A percentile compares a stretch with the other conserved stretches of the same genome.
Conservation (phyloP, 2,329 filamentous ascomycete genomes). For the Polytolypa hystricis region DNA sequence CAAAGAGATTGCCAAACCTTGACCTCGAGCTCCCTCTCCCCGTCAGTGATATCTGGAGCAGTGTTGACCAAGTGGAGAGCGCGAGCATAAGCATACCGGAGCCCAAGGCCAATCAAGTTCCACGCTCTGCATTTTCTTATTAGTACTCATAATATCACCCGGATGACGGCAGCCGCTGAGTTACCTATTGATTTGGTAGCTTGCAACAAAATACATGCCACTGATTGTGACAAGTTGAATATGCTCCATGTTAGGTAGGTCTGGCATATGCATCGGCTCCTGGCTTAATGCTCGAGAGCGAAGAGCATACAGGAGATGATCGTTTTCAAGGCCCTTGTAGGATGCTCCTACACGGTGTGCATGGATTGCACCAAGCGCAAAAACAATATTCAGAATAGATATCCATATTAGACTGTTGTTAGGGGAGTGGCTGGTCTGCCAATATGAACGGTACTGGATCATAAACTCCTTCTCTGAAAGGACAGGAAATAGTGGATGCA, state of each 20-base stretch:
- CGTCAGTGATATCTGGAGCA: conserved; percentile 14
- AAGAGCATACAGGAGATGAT: conserved; percentile 28
- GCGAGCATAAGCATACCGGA: conserved; percentile 25
- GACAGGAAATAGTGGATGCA: conserved; percentile 30
- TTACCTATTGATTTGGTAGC: conserved; percentile 30
- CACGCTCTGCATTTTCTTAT: conserved; percentile 22
- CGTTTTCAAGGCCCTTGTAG: conserved; percentile 18
- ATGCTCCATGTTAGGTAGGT: conserved; percentile 25
- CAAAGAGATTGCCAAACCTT: conserved; percentile 32
- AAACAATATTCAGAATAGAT: conserved; percentile 29
- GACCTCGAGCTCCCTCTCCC: conserved; percentile 23
- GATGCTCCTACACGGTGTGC: conserved; percentile 20
- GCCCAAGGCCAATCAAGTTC: conserved; percentile 23
- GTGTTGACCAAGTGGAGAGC: conserved; percentile 29
- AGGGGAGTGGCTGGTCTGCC: conserved; percentile 10
- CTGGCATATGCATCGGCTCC: conserved; percentile 16
- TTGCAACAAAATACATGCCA: conserved; percentile 29
- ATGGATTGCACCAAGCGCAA: conserved; percentile 30
- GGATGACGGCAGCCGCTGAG: no score
- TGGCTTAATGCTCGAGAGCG: conserved; percentile 24
- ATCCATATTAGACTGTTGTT: conserved; percentile 21
- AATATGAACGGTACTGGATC: conserved; percentile 22
- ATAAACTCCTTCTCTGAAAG: conserved; percentile 23
- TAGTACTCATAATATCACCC: no score
- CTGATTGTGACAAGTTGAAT: conserved; percentile 28